Evolutionary conservation across 164 flowering plant genomes (phyloP).

Genomic region (Sextonia rubra): DNA sequence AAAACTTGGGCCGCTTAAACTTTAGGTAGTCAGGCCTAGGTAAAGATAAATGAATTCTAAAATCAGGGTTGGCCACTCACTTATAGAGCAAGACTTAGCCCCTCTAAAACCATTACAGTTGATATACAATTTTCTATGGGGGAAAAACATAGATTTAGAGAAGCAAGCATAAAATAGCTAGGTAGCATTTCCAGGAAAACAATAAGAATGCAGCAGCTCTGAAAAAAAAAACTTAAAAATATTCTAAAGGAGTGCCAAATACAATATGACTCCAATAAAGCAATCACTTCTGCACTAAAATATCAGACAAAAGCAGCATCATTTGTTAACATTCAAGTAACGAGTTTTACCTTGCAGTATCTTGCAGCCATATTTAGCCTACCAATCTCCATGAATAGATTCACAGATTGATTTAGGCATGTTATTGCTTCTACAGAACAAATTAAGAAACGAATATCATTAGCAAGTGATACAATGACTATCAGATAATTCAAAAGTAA

Average conservation of each 20-base stretch:
- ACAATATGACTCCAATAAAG: no score
- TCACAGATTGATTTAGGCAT: conserved; percentile 62
- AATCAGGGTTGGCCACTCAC: no score
- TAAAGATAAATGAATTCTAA: no score
- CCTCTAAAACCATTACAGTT: no score
- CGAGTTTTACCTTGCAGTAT: conserved; percentile 65
- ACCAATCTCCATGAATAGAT: conserved; percentile 69
- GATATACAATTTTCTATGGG: background rate
- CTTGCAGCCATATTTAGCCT: conserved; percentile 87
- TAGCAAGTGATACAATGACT: background rate
- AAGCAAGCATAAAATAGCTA: background rate
- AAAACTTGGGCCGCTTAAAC: no score
- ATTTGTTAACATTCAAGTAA: background rate
- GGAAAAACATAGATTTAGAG: background rate
- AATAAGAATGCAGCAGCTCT: no score
- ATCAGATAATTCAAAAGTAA: background rate
- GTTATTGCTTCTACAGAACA: conserved; percentile 63
- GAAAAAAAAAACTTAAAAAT: no score
- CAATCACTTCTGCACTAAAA: no score
- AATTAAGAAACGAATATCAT: background rate
- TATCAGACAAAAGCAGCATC: background rate
- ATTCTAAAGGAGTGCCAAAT: no score
- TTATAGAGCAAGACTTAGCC: no score
- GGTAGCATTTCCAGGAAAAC: no score
- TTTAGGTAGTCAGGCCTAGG: no score